A percentile compares a stretch with the other conserved stretches of the same genome.
phyloP scores from a whole-genome alignment of 2,329 filamentous ascomycete genomes.

The Cercospora canescens region DNA sequence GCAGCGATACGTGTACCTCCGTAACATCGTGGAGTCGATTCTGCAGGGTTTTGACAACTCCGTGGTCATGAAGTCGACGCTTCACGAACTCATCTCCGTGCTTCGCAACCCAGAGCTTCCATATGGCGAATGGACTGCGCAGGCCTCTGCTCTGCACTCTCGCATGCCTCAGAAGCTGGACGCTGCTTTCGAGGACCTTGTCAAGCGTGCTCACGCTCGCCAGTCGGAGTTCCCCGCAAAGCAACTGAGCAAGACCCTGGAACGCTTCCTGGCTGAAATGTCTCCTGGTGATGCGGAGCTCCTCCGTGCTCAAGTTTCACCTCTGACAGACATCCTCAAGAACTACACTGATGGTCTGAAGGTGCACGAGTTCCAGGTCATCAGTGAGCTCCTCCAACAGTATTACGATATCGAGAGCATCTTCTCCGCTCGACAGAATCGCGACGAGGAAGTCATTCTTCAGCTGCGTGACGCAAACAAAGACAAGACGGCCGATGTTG shows the following conservation, averaged over 20 bases:
- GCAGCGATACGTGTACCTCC: conserved; percentile 78
- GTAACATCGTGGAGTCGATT: conserved; percentile 81
- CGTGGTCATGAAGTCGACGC: conserved; percentile 83
- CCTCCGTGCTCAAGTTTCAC: conserved; percentile 70
- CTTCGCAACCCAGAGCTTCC: conserved; percentile 87
- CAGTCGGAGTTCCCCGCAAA: conserved; percentile 90
- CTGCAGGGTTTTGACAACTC: conserved; percentile 95
- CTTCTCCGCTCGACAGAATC: conserved; percentile 79
- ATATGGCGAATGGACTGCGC: conserved; percentile 93
- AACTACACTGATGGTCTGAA: conserved; percentile 87
- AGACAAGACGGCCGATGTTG: conserved; percentile 81
- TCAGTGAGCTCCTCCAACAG: conserved; percentile 74
- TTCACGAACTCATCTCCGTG: conserved; percentile 88
- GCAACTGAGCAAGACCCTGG: conserved; percentile 77
- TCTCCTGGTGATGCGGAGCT: conserved; percentile 70
- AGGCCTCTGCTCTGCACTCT: conserved; percentile 94
- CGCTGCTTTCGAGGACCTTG: conserved; percentile 74
- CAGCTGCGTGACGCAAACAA: conserved; percentile 95
- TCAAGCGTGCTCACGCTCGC: conserved; percentile 78
- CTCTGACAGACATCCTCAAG: conserved; percentile 74
- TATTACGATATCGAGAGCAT: conserved; percentile 83
- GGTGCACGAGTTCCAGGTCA: conserved; percentile 81
- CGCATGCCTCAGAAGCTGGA: conserved; percentile 97
- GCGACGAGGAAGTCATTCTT: conserved; percentile 92
- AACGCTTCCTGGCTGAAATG: conserved; percentile 85